These are phyloP conservation scores for Ogataea ganodermae DNA, from an alignment of 805 yeast genomes.

Conservation along the genomic window DNA sequence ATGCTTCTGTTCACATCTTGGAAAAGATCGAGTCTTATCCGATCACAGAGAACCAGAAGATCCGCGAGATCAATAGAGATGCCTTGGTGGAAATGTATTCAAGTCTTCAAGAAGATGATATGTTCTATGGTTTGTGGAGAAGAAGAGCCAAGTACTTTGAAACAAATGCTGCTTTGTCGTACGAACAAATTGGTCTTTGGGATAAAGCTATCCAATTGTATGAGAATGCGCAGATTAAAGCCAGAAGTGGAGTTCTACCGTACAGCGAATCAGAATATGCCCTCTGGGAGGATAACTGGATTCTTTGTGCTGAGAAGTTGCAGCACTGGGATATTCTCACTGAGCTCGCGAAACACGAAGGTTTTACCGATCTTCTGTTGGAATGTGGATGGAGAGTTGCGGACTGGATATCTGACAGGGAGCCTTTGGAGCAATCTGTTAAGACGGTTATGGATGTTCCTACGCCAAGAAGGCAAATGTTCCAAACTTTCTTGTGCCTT, in stretches of 20 bases:
- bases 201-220: constrained; percentile 90
- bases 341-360: constrained; percentile 96
- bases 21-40: constrained; percentile 60
- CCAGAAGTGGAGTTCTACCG: constrained; percentile 92
- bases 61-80: constrained; percentile 83
- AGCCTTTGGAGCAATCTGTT: constrained; percentile 90
- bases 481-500: constrained; percentile 88
- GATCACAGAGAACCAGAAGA: constrained; percentile 63
- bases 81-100: constrained; percentile 90
- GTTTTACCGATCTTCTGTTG: constrained; percentile 89
- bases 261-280: constrained; percentile 94
- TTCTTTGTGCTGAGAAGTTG: constrained; percentile 90
- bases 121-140: constrained; percentile 98
- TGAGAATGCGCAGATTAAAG: constrained; percentile 95
- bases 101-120: constrained; percentile 87
- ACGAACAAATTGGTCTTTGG: constrained; percentile 95
- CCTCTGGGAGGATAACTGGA: constrained; percentile 99
- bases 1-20: constrained; percentile 78
- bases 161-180: constrained; percentile 89
- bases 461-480: constrained; percentile 93
- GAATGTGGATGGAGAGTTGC: constrained; percentile 99
- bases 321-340: constrained; percentile 98
- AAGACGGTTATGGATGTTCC: constrained; percentile 98
- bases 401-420: constrained; percentile 95
- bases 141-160: constrained; percentile 92